Evolutionary conservation across 192 early-diverging fungal genomes (phyloP).

Genomic region (Rhizophagus clarus): DNA sequence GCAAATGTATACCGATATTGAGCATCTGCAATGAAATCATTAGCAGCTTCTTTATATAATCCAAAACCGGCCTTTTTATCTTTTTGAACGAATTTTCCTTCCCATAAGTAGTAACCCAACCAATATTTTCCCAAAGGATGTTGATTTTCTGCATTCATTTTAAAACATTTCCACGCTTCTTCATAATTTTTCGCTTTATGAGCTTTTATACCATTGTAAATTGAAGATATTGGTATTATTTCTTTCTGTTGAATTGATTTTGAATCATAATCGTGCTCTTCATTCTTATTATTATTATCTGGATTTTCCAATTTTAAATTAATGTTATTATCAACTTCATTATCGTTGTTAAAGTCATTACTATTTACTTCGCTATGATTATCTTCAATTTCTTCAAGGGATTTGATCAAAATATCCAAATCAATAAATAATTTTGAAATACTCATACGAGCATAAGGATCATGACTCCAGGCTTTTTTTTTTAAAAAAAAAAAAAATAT

Average conservation of each 20-base stretch:
- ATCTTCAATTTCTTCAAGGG: too few species aligned
- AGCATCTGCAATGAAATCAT: neutral
- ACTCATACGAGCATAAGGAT: neutral
- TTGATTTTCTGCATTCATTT: neutral
- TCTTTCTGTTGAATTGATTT: neutral
- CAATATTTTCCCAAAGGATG: neutral
- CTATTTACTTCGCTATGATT: too few species aligned
- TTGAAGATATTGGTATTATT: neutral
- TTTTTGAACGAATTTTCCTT: neutral
- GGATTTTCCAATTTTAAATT: too few species aligned
- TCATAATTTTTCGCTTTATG: neutral
- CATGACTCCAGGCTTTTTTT: neutral
- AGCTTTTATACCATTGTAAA: slow-evolving; percentile 13
- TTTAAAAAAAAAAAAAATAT: too few species aligned
- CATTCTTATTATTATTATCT: too few species aligned
- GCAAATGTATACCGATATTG: neutral
- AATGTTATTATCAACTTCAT: too few species aligned
- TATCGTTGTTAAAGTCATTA: too few species aligned
- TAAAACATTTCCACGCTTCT: slow-evolving; percentile 9
- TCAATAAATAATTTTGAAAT: slow-evolving; percentile 15
- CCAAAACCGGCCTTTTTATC: neutral
- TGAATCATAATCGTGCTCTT: too few species aligned
- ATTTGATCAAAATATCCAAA: neutral
- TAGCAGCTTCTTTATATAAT: slow-evolving; percentile 8
- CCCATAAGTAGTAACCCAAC: neutral